Percentiles rank a stretch among this genome's conserved stretches.
Conservation (phyloP, 768 basidiomycete genomes). For the Suillus discolor region DNA sequence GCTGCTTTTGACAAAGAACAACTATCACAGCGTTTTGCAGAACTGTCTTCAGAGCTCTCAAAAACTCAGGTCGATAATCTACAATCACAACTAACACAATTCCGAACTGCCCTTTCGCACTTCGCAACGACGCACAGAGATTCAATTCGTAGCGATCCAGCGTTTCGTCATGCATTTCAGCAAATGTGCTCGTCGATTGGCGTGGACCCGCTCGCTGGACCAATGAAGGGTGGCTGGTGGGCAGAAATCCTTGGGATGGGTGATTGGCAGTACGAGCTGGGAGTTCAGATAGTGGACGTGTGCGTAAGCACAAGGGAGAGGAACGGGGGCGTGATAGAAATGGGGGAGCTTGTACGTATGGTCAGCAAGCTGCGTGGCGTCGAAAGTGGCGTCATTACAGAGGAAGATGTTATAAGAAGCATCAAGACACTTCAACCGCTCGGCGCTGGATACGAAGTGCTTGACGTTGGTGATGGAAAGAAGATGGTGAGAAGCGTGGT, state of each 20-base stretch:
- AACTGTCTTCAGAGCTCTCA: slow-evolving; percentile 80
- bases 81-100: slow-evolving; percentile 79
- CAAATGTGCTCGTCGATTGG: slow-evolving; percentile 95
- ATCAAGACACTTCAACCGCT: slow-evolving; percentile 88
- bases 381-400: slow-evolving; percentile 67
- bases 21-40: slow-evolving; percentile 75
- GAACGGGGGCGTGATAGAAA: slow-evolving; percentile 92
- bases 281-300: slow-evolving; percentile 92
- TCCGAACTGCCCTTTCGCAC: slow-evolving; percentile 74
- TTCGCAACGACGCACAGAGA: slow-evolving; percentile 87
- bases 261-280: slow-evolving; percentile 96
- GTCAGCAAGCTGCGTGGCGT: slow-evolving; percentile 78
- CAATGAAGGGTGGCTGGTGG: slow-evolving; percentile 89
- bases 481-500: slow-evolving; percentile 90
- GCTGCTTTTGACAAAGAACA: slow-evolving; percentile 91
- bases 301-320: slow-evolving; percentile 85
- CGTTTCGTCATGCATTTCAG: slow-evolving; percentile 90
- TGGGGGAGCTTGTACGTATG: slow-evolving; percentile 80
- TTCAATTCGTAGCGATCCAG: slow-evolving; percentile 80
- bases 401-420: slow-evolving; percentile 81
- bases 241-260: slow-evolving; percentile 84
- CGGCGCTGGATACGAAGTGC: slow-evolving; percentile 88
- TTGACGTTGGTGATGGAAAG: slow-evolving; percentile 65
- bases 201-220: slow-evolving; percentile 91
- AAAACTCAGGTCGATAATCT: slow-evolving; percentile 76